Percentiles rank a stretch among this genome's conserved stretches.
Conservation (phyloP, 257 asterid species). For the Euphrasia confusa region DNA sequence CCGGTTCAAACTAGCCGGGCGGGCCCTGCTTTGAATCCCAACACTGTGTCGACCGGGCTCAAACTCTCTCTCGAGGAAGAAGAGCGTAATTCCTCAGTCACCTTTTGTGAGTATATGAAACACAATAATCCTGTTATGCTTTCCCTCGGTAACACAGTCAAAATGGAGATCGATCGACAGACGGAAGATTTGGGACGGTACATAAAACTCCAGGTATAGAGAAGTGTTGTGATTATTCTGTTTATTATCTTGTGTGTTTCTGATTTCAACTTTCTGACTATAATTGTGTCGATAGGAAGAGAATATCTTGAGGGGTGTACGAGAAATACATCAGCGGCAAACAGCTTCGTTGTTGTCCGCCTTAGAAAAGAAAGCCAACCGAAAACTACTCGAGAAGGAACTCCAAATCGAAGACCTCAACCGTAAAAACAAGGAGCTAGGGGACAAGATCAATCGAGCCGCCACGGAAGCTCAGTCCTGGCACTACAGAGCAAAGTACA, state of each 20-base stretch:
- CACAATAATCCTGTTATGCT: conserved; percentile 24
- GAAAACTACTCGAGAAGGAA: conserved; percentile 52
- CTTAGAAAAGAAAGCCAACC: conserved; percentile 43
- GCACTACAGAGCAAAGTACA: conserved; percentile 71
- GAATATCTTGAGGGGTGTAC: conserved; percentile 46
- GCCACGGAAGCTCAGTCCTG: conserved; percentile 66
- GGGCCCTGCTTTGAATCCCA: conserved; percentile 46
- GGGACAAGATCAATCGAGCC: conserved; percentile 54
- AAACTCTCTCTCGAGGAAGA: conserved; percentile 58
- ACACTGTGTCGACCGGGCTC: conserved; percentile 67
- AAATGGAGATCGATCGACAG: conserved; percentile 52
- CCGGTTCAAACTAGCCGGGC: conserved; percentile 35
- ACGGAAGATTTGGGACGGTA: conserved; percentile 46
- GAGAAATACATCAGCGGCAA: conserved; percentile 53
- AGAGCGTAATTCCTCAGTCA: conserved; percentile 43
- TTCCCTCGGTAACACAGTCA: conserved; percentile 36
- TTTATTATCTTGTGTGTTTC: too few relatives aligned
- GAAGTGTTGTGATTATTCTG: neutral
- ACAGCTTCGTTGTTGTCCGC: conserved; percentile 41
- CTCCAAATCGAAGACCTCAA: conserved; percentile 51
- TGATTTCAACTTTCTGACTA: too few relatives aligned
- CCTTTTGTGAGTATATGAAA: conserved; percentile 42
- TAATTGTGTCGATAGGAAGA: conserved; percentile 41
- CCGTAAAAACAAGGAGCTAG: conserved; percentile 60
- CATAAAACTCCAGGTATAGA: conserved; percentile 58